Evolutionary conservation across 805 yeast genomes (phyloP).

Genomic region (Candida cerambycidarum): DNA sequence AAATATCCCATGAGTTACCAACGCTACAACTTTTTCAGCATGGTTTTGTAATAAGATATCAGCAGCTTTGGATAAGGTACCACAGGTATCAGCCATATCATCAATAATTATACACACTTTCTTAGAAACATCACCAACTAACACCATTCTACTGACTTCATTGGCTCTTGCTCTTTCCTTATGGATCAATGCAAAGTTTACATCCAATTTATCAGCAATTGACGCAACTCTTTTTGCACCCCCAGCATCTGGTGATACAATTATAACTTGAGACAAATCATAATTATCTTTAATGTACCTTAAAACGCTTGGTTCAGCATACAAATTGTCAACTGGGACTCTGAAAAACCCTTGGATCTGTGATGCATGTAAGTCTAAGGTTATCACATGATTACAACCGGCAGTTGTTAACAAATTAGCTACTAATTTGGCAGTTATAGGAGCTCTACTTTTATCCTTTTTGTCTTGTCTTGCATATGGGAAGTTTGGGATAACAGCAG

Average conservation of each 20-base stretch:
- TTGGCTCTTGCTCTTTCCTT: conserved; percentile 83
- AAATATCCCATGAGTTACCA: conserved; percentile 79
- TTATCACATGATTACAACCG: conserved; percentile 83
- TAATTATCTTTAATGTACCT: conserved; percentile 67
- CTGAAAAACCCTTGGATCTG: conserved; percentile 86
- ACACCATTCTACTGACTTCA: conserved; percentile 80
- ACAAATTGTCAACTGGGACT: conserved; percentile 79
- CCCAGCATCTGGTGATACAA: conserved; percentile 87
- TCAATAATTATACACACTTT: conserved; percentile 78
- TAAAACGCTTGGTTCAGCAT: conserved; percentile 81
- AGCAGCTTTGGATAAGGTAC: conserved; percentile 80
- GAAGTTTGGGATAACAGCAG: conserved; percentile 79
- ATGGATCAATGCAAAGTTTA: conserved; percentile 81
- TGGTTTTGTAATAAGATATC: conserved; percentile 67
- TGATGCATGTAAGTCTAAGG: conserved; percentile 87
- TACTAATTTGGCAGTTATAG: conserved; percentile 80
- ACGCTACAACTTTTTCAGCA: conserved; percentile 74
- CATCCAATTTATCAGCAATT: conserved; percentile 73
- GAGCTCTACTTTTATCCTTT: conserved; percentile 82
- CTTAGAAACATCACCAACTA: conserved; percentile 79
- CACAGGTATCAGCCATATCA: conserved; percentile 91
- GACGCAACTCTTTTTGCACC: conserved; percentile 91
- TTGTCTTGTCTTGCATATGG: conserved; percentile 90
- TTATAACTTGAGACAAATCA: conserved; percentile 60
- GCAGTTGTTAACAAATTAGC: conserved; percentile 82